phyloP scores from a whole-genome alignment of 2,329 filamentous ascomycete genomes.

The Stagonosporopsis cucurbitacearum region DNA sequence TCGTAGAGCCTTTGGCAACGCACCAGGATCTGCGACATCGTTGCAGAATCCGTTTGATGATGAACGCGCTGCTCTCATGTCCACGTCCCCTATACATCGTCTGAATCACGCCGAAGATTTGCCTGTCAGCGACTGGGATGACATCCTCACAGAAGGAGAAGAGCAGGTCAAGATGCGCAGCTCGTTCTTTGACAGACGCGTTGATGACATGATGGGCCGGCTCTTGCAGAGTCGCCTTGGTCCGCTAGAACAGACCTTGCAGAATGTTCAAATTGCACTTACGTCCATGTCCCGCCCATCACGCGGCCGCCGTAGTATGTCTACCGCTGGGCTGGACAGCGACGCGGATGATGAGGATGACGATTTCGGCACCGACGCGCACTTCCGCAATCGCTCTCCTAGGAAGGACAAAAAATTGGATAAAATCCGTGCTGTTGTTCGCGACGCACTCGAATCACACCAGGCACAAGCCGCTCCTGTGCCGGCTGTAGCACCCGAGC shows the following conservation, averaged over 20 bases:
- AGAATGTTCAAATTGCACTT: conserved; percentile 75
- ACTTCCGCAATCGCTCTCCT: conserved; percentile 75
- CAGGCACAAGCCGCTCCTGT: conserved; percentile 43
- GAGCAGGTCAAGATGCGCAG: conserved; percentile 81
- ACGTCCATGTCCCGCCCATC: conserved; percentile 58
- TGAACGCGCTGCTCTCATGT: conserved; percentile 63
- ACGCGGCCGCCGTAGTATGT: conserved; percentile 69
- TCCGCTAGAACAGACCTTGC: conserved; percentile 81
- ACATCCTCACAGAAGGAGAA: conserved; percentile 78
- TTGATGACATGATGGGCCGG: conserved; percentile 83
- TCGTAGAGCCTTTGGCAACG: conserved; percentile 54
- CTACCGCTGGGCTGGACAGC: conserved; percentile 74
- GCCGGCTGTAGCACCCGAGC: conserved; percentile 36
- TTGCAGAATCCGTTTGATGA: conserved; percentile 66
- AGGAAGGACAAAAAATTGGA: conserved; percentile 79
- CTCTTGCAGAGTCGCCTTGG: conserved; percentile 77
- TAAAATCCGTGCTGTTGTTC: conserved; percentile 67
- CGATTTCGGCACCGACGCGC: conserved; percentile 60
- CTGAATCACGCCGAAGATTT: conserved; percentile 69
- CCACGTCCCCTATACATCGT: conserved; percentile 65
- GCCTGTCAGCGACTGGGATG: conserved; percentile 90
- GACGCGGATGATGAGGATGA: conserved; percentile 96
- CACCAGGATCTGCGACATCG: conserved; percentile 45
- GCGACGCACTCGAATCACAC: conserved; percentile 68
- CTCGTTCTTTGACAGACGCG: conserved; percentile 87